Conservation (phyloP, 345 rosid genomes). For the Syzygium grande region DNA sequence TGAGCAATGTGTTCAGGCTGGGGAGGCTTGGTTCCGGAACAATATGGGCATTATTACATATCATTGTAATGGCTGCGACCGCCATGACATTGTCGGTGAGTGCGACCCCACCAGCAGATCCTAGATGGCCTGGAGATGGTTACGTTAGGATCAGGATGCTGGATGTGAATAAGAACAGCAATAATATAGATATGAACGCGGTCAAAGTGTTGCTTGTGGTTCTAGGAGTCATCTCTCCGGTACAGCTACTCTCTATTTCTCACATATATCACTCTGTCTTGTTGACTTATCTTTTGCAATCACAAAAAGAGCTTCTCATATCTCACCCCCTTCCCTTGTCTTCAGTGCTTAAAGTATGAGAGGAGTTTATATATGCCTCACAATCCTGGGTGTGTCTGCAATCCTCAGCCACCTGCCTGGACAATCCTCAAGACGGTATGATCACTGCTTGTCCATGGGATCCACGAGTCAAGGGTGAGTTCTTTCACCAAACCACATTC, state of each 20-base stretch:
- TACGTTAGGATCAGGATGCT: slow-evolving; percentile 39
- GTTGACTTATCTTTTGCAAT: not conserved
- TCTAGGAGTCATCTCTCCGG: slow-evolving; percentile 82
- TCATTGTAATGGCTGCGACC: not conserved
- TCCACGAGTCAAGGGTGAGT: slow-evolving; percentile 50
- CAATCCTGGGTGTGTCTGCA: slow-evolving; percentile 17
- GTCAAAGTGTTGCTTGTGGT: slow-evolving; percentile 78
- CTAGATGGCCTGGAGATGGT: slow-evolving; percentile 30
- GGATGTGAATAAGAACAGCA: not conserved
- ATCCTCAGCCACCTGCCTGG: slow-evolving; percentile 80
- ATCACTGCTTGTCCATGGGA: slow-evolving; percentile 79
- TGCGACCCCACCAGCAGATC: slow-evolving; percentile 47
- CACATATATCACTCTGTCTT: not conserved
- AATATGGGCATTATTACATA: not conserved
- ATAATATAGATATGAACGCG: slow-evolving; percentile 37
- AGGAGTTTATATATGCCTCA: not conserved
- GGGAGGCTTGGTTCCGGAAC: not conserved
- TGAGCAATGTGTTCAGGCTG: not conserved
- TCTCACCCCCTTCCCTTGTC: not conserved
- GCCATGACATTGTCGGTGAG: not conserved
- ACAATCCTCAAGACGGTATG: slow-evolving; percentile 37
- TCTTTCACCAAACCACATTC: slow-evolving; percentile 56
- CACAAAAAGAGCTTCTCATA: not conserved
- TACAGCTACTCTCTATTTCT: slow-evolving; percentile 1
- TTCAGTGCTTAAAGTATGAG: not conserved